phyloP scores from a whole-genome alignment of 306 rosid genomes.

The Lathyrus sativus region DNA sequence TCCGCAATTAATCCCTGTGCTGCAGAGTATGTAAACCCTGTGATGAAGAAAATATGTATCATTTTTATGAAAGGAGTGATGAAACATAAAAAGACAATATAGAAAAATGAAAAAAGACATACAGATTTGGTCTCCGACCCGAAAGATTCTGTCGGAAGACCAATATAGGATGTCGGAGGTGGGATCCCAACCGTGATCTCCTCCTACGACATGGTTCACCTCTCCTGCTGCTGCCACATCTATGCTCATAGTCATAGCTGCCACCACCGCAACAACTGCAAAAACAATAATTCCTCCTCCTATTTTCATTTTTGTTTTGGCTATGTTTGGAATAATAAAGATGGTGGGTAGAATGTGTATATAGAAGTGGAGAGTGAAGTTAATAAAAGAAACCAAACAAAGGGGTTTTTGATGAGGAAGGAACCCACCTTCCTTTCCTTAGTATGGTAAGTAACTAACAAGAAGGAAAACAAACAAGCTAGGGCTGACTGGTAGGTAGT shows the following conservation, averaged over 20 bases:
- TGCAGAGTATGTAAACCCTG: slow-evolving; percentile 80
- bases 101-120: slow-evolving; percentile 33
- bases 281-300: slow-evolving; percentile 9
- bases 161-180: slow-evolving; percentile 58
- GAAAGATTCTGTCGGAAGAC: slow-evolving; percentile 58
- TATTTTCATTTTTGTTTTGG: slow-evolving; percentile 30
- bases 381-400: background rate
- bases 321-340: no score
- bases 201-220: slow-evolving; percentile 80
- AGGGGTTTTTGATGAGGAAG: background rate
- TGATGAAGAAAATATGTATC: background rate
- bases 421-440: background rate
- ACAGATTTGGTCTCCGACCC: slow-evolving; percentile 85
- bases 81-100: background rate
- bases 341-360: background rate
- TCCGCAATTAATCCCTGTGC: slow-evolving; percentile 59
- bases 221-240: slow-evolving; percentile 37
- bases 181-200: slow-evolving; percentile 86
- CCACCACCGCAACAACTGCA: slow-evolving; percentile 6
- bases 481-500: background rate
- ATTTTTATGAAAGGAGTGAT: background rate
- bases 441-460: background rate
- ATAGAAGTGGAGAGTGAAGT: background rate
- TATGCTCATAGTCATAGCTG: slow-evolving; percentile 34
- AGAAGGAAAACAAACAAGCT: background rate